Evolutionary conservation across 2,329 filamentous ascomycete genomes (phyloP), one percentile per base, ranked within the genome.

Genomic region (Thermothelomyces thermophilus): DNA sequence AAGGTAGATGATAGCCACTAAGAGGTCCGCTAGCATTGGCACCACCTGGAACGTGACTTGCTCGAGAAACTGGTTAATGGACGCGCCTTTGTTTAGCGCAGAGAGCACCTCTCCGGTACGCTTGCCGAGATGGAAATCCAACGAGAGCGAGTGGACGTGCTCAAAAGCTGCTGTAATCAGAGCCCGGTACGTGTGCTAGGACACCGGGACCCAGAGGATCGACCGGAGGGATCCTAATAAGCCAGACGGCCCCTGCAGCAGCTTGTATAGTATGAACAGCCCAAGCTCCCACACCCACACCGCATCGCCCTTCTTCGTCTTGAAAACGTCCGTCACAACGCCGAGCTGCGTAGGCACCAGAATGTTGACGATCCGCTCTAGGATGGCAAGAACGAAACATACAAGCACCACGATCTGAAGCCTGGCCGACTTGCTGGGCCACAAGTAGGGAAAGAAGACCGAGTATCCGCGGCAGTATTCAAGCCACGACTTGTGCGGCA

Each of bases 51-150:
- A 98, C 0, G 91, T 97, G 58, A 96, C 83, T 67, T 95, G 90
- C 68, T 97, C 93, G 50, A 98, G 77, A 66, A 98, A 98, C 5
- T 86, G 89, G 63, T 97, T 97, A 73, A 98, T 95, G 3, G 91
- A 87, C 53, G 86, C 90, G 40, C 93, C 93, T 67, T 98, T 98
- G 71, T 93, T 95, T 56, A 98, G 76, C 1, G 93, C 93, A 11
- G 91, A 97, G 14, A 97, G 73, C 9, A 98, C 90, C 68, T 98
- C 93, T 55, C 93, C 93, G 0, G 93, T 98, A 63, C 91, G 88
- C 70, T 98, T 98, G 46, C 89, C 90, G 3, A 97, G 79, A 64
- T 98, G 93, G 63, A 98, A 98, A 66, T 97, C 93, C 57, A 97
- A 77, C 66, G 90, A 96, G 30, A 98, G 81, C 44, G 86, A 85